These are phyloP conservation scores for Atalantia buxifolia DNA, from an alignment of 345 rosid species.

Conservation along the genomic window DNA sequence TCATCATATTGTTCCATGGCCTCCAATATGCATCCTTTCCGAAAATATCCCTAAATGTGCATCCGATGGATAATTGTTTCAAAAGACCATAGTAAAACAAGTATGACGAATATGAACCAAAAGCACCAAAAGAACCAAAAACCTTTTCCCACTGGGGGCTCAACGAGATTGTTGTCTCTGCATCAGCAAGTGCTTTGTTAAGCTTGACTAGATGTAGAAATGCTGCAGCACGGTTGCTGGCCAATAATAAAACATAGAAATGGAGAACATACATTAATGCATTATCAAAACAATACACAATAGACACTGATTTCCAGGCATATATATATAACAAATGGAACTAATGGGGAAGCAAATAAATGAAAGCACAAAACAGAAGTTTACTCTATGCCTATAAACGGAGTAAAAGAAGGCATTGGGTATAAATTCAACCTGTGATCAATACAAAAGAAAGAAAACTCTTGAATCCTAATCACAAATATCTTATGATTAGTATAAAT, in stretches of 20 bases:
- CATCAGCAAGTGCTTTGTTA: slow-evolving; percentile 88
- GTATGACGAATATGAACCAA: background rate
- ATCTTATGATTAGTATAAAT: background rate
- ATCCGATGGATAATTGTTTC: slow-evolving; percentile 9
- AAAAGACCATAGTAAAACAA: slow-evolving; percentile 3
- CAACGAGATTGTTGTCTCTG: slow-evolving; percentile 74
- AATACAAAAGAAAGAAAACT: background rate
- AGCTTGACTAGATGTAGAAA: slow-evolving; percentile 87
- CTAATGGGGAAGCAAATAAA: background rate
- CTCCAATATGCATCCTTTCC: slow-evolving; percentile 94
- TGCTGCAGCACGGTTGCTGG: slow-evolving; percentile 97
- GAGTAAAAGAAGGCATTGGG: background rate
- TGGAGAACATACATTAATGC: background rate
- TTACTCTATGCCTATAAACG: background rate
- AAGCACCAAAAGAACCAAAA: background rate
- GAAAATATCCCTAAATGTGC: slow-evolving; percentile 73
- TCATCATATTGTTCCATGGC: slow-evolving; percentile 92
- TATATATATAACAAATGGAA: background rate
- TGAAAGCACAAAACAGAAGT: background rate
- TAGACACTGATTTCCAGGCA: background rate
- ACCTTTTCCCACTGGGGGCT: slow-evolving; percentile 99
- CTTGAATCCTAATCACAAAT: background rate
- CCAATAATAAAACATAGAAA: slow-evolving; percentile 8
- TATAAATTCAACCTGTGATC: background rate
- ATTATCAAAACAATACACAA: background rate